A percentile compares a stretch with the other conserved stretches of the same genome.
Conservation (phyloP, 2,329 filamentous ascomycete genomes). For the Fulvia fulva region DNA sequence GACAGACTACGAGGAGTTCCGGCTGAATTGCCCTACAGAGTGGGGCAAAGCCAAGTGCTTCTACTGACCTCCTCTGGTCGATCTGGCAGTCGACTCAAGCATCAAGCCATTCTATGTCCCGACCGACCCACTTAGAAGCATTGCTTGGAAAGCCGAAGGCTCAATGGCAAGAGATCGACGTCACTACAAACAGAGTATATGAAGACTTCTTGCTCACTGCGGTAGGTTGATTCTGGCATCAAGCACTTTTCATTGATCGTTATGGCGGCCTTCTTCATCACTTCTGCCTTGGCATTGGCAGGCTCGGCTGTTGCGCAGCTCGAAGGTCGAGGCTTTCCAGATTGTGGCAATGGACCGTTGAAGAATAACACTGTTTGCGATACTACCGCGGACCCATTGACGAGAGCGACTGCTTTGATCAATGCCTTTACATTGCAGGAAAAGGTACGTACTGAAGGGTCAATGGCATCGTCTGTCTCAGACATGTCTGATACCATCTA, state of each 20-base stretch:
- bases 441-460: too few relatives aligned
- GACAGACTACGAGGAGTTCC: neutral
- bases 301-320: slow-evolving; percentile 11
- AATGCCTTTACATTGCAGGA: slow-evolving; percentile 48
- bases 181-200: neutral
- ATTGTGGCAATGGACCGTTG: slow-evolving; percentile 50
- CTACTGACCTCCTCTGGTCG: slow-evolving; percentile 1
- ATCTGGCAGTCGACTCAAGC: neutral
- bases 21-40: neutral
- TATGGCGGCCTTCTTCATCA: slow-evolving; percentile 6
- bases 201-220: neutral
- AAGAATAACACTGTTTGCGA: slow-evolving; percentile 52
- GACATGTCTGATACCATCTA: too few relatives aligned
- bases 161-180: slow-evolving; percentile 1
- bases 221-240: neutral
- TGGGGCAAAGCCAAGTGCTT: neutral
- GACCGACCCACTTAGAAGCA: neutral
- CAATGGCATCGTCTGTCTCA: too few relatives aligned
- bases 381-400: slow-evolving; percentile 31
- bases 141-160: neutral
- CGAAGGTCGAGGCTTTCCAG: slow-evolving; percentile 39
- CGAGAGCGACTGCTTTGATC: slow-evolving; percentile 45
- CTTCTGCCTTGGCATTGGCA: slow-evolving; percentile 11
- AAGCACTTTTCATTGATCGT: neutral
- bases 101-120: neutral